These are phyloP conservation scores for Neofusicoccum sp. DNA, from an alignment of 2,329 filamentous ascomycete species.

Conservation along the genomic window DNA sequence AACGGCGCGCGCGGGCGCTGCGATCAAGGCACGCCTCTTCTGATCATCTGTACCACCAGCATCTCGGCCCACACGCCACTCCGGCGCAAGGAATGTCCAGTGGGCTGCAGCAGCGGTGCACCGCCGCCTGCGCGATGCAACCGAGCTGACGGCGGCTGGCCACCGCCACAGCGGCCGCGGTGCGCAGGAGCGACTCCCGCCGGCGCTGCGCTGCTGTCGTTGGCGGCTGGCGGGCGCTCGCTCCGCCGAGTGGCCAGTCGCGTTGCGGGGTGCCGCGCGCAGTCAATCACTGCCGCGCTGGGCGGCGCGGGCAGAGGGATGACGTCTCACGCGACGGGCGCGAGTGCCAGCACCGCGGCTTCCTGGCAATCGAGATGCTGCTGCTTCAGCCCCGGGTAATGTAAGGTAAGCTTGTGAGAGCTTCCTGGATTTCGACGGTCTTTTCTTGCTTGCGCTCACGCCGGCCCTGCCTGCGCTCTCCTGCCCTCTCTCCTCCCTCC, in stretches of 20 bases:
- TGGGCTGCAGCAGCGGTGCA: not conserved
- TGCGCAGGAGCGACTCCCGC: not conserved
- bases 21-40: not conserved
- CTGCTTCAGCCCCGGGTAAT: too few relatives aligned
- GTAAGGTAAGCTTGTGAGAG: not conserved
- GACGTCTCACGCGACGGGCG: conserved; percentile 1
- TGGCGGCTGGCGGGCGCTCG: not conserved
- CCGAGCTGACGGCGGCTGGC: not conserved
- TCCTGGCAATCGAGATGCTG: conserved; percentile 1
- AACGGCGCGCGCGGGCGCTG: not conserved
- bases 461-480: not conserved
- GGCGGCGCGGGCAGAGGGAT: not conserved
- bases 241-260: not conserved
- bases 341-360: not conserved
- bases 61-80: not conserved
- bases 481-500: not conserved
- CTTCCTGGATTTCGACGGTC: not conserved
- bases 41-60: not conserved
- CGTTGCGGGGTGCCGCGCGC: not conserved
- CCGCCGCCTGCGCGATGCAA: not conserved
- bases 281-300: not conserved
- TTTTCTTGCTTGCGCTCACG: not conserved
- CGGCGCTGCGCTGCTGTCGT: not conserved
- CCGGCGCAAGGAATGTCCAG: not conserved
- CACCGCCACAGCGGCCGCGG: not conserved